A percentile compares a stretch with the other conserved stretches of the same genome.
Conservation (phyloP, 2,329 filamentous ascomycete genomes). For the Malbranchea zuffiana region DNA sequence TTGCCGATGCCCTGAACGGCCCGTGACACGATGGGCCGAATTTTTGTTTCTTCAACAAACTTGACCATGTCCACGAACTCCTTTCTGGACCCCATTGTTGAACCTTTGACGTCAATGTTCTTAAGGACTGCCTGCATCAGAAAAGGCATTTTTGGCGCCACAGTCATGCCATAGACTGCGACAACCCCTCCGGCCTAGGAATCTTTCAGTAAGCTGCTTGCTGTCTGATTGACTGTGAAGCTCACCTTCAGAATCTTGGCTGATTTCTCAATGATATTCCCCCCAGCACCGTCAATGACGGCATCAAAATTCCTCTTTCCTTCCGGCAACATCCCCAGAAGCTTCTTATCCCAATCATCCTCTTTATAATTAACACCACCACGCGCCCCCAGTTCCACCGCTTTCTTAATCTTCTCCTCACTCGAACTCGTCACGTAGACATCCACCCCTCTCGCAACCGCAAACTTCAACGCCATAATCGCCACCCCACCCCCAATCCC, state of each 20-base stretch:
- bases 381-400: slow-evolving; percentile 58
- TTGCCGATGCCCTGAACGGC: slow-evolving; percentile 63
- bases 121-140: slow-evolving; percentile 71
- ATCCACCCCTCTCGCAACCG: slow-evolving; percentile 58
- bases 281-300: slow-evolving; percentile 83
- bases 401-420: slow-evolving; percentile 62
- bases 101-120: slow-evolving; percentile 77
- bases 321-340: slow-evolving; percentile 50
- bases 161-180: slow-evolving; percentile 82
- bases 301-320: slow-evolving; percentile 61
- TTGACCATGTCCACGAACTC: slow-evolving; percentile 87
- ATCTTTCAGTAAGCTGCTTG: background rate
- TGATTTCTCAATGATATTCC: slow-evolving; percentile 63
- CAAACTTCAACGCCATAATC: slow-evolving; percentile 69
- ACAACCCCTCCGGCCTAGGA: slow-evolving; percentile 64
- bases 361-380: slow-evolving; percentile 78
- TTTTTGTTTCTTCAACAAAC: slow-evolving; percentile 63
- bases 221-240: slow-evolving; percentile 1
- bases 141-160: slow-evolving; percentile 75
- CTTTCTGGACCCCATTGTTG: slow-evolving; percentile 79
- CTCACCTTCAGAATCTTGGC: slow-evolving; percentile 56
- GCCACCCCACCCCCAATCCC: slow-evolving; percentile 91
- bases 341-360: slow-evolving; percentile 67
- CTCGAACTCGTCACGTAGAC: slow-evolving; percentile 75
- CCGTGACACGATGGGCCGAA: slow-evolving; percentile 67